These are phyloP conservation scores for Helotiales sp. DNA, from an alignment of 2,329 filamentous ascomycete species.

Conservation along the genomic window DNA sequence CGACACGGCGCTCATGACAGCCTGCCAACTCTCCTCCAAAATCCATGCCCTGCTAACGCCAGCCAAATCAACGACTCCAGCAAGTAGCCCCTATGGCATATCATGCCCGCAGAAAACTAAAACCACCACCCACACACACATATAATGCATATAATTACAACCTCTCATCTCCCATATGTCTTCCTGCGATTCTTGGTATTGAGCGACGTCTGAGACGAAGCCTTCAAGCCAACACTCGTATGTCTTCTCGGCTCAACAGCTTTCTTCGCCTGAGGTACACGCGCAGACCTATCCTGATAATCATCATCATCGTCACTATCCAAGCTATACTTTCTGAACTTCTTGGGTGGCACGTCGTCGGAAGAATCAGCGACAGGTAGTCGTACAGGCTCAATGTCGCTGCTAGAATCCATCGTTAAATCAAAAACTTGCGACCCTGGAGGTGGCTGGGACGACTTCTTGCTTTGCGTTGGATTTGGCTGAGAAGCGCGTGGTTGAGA, in stretches of 20 bases:
- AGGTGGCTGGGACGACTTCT: slow-evolving; percentile 21
- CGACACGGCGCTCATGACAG: not conserved
- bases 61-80: not conserved
- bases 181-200: slow-evolving; percentile 21
- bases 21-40: not conserved
- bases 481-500: slow-evolving; percentile 11
- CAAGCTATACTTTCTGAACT: slow-evolving; percentile 1
- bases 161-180: slow-evolving; percentile 11
- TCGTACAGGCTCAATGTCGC: slow-evolving; percentile 22
- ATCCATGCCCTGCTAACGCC: not conserved
- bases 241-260: slow-evolving; percentile 14
- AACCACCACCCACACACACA: not conserved
- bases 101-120: not conserved
- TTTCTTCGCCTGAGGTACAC: slow-evolving; percentile 20
- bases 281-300: slow-evolving; percentile 7
- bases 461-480: slow-evolving; percentile 1
- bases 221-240: slow-evolving; percentile 14
- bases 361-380: not conserved
- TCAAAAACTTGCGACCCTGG: slow-evolving; percentile 41
- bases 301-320: slow-evolving; percentile 3
- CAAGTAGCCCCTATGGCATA: not conserved
- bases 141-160: not conserved
- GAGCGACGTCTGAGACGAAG: slow-evolving; percentile 19
- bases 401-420: slow-evolving; percentile 29
- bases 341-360: not conserved